Percentiles rank a stretch among this genome's conserved stretches.
phyloP scores from a whole-genome alignment of 208 protist genomes.

The Acanthamoeba lenticulata region DNA sequence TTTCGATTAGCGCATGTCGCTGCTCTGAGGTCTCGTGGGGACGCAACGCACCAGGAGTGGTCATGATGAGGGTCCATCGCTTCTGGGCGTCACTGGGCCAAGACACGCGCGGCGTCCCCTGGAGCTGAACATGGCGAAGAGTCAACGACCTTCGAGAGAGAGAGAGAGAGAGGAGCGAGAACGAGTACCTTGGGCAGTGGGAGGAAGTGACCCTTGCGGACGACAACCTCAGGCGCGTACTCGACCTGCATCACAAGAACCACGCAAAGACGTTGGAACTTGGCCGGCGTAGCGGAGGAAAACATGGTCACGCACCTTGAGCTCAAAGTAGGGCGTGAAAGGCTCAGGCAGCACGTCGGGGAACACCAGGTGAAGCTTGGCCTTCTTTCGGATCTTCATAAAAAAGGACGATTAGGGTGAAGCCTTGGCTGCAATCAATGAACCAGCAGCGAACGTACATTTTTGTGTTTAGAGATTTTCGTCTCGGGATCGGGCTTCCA shows the following conservation, averaged over 20 bases:
- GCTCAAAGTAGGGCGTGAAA: background rate
- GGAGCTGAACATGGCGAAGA: background rate
- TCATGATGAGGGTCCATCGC: slow-evolving; percentile 8
- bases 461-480: slow-evolving; percentile 34
- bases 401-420: background rate
- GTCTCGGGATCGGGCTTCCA: slow-evolving; percentile 51
- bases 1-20: no score
- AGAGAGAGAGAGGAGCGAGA: background rate
- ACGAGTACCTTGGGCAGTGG: background rate
- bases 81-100: background rate
- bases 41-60: background rate
- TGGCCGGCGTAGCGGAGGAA: background rate
- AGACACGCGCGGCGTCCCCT: background rate
- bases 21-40: no score
- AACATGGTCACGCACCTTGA: background rate
- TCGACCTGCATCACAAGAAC: background rate
- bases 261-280: background rate
- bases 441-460: background rate
- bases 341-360: slow-evolving; percentile 28
- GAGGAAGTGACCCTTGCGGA: background rate
- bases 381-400: slow-evolving; percentile 22
- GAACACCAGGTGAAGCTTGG: background rate
- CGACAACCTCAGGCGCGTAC: background rate
- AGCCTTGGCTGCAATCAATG: background rate
- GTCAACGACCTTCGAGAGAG: background rate